Conservation (phyloP, 805 yeast species). For the Komagataella kurtzmanii region DNA sequence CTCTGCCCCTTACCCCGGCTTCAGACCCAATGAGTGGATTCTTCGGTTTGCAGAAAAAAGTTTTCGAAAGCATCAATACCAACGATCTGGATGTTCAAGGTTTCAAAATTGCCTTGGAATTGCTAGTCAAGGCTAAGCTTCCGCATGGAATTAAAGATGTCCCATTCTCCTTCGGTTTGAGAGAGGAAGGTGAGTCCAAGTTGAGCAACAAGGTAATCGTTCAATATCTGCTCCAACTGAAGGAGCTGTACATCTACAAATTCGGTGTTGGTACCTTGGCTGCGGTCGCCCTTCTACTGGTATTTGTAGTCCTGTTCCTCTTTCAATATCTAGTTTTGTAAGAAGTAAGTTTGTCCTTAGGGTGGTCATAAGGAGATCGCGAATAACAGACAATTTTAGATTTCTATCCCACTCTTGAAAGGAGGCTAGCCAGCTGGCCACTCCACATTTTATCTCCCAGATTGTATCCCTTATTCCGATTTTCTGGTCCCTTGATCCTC, state of each 20-base stretch:
- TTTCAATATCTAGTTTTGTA: background rate
- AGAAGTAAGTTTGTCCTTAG: background rate
- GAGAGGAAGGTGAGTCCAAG: constrained; percentile 41
- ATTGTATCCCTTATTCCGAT: background rate
- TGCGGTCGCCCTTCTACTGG: background rate
- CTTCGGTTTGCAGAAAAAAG: constrained; percentile 34
- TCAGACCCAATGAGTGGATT: constrained; percentile 42
- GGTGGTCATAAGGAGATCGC: background rate
- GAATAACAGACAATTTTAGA: background rate
- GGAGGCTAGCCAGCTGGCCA: background rate
- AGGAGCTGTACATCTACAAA: constrained; percentile 19
- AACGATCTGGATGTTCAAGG: constrained; percentile 27
- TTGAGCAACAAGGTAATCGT: constrained; percentile 34
- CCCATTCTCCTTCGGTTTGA: constrained; percentile 37
- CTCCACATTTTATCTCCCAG: background rate
- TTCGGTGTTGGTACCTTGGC: constrained; percentile 19
- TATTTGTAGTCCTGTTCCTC: background rate
- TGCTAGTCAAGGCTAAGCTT: constrained; percentile 30
- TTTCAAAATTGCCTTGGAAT: constrained; percentile 35
- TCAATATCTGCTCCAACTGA: constrained; percentile 30
- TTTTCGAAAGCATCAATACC: constrained; percentile 19
- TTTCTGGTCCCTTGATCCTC: background rate
- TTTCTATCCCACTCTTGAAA: background rate
- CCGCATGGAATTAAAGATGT: constrained; percentile 30
- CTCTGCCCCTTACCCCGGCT: constrained; percentile 35